phyloP scores from a whole-genome alignment of 176 grass and related monocot genomes.

The Coix lacrymajobi region DNA sequence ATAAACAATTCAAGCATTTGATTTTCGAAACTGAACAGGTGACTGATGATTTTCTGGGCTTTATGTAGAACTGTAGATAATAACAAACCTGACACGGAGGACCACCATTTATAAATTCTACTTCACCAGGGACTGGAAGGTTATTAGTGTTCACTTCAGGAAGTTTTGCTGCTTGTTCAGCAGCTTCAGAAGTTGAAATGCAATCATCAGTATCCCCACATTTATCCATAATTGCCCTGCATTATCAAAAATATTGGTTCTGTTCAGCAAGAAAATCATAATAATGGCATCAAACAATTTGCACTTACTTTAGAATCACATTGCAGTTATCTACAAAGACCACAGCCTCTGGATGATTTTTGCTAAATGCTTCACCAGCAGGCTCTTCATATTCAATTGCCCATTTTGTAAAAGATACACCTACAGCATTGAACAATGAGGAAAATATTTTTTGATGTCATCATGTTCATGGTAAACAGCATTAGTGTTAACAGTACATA shows the following conservation, averaged over 20 bases:
- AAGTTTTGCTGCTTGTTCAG: constrained; percentile 68
- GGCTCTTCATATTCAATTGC: constrained; percentile 98
- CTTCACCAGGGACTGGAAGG: constrained; percentile 86
- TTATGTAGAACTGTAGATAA: constrained; percentile 12
- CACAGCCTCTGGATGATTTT: constrained; percentile 87
- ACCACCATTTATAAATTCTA: constrained; percentile 99
- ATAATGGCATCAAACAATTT: constrained; percentile 10
- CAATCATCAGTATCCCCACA: constrained; percentile 91
- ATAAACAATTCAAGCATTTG: neutral
- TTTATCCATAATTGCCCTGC: constrained; percentile 98
- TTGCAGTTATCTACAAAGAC: constrained; percentile 98
- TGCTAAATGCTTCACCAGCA: constrained; percentile 87
- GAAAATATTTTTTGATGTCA: neutral
- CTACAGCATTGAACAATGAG: constrained; percentile 37
- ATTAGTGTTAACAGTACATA: constrained; percentile 29
- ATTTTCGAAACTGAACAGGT: neutral
- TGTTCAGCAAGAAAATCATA: neutral
- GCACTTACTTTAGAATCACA: constrained; percentile 84
- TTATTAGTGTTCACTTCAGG: constrained; percentile 75
- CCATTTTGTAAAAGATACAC: constrained; percentile 91
- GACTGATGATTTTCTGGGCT: neutral
- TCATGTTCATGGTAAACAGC: constrained; percentile 8
- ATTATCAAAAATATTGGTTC: constrained; percentile 1
- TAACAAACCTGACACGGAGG: constrained; percentile 88
- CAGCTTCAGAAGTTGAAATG: constrained; percentile 87